These are phyloP conservation scores for Triticum aestivum DNA, from an alignment of 176 grass and related monocot species.

Conservation along the genomic window IWGSC_CS_RefSeq_v2.1 NC_057802.1:538771966-538772465, in stretches of 20 bases:
- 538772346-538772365: neutral
- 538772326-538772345: neutral
- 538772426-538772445: neutral
- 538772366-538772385: neutral
- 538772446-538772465: neutral
- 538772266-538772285: constrained; percentile 3
- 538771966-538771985: neutral
- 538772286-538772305: neutral
- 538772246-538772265: neutral
- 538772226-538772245: neutral
- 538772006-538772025: neutral
- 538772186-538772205: neutral
- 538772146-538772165: neutral
- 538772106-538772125: neutral
- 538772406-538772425: neutral
- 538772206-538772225: neutral
- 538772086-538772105: constrained; percentile 30
- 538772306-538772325: neutral
- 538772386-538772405: neutral
- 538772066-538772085: constrained; percentile 54
- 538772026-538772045: neutral
- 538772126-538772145: neutral
- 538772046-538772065: constrained; percentile 17
- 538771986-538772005: neutral
- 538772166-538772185: neutral